phyloP scores from a whole-genome alignment of 2,329 filamentous ascomycete genomes.

The Leptosphaerulina australis region DNA sequence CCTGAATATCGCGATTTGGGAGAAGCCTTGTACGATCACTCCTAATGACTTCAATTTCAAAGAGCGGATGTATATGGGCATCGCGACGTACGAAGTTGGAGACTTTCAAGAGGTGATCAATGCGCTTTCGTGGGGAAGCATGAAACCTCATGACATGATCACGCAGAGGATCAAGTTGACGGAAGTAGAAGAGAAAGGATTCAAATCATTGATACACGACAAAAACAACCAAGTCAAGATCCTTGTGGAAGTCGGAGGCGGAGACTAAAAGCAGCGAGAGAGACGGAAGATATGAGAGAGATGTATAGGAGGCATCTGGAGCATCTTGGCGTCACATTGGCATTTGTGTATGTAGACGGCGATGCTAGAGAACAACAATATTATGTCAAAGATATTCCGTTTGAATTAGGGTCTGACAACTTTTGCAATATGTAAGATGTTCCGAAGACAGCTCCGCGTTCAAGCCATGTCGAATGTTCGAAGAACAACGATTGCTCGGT shows the following conservation, averaged over 20 bases:
- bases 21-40: conserved; percentile 56
- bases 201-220: conserved; percentile 55
- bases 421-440: conserved; percentile 22
- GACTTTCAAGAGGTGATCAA: conserved; percentile 57
- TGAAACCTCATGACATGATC: conserved; percentile 56
- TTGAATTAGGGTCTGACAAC: too few species aligned
- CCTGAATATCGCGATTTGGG: conserved; percentile 63
- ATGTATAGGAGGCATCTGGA: conserved; percentile 1
- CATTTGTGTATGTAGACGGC: background rate
- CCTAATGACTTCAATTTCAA: conserved; percentile 61
- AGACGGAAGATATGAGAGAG: background rate
- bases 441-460: conserved; percentile 32
- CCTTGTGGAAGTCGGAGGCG: conserved; percentile 50
- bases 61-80: conserved; percentile 59
- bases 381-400: too few species aligned
- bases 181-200: conserved; percentile 56
- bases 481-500: conserved; percentile 25
- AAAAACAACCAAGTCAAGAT: conserved; percentile 59
- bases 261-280: conserved; percentile 11
- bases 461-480: conserved; percentile 25
- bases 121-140: conserved; percentile 53
- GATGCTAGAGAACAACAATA: too few species aligned
- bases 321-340: conserved; percentile 16
- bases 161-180: conserved; percentile 55
- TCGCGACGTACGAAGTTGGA: conserved; percentile 59